Base-by-base conservation (phyloP, 2,329 filamentous ascomycete species). In the Xylaria sp. region DNA sequence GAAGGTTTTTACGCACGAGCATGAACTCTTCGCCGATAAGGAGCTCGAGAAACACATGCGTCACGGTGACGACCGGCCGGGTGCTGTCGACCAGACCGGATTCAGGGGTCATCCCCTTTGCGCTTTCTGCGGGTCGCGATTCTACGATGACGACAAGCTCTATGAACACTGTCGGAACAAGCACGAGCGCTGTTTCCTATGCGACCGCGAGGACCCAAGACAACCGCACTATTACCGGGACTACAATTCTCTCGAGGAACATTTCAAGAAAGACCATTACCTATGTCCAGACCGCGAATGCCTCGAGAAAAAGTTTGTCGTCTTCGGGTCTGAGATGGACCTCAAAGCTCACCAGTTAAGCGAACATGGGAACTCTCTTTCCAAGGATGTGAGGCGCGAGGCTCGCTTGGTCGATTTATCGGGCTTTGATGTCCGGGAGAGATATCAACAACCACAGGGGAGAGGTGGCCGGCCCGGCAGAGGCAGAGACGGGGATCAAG, bases 1-100 rank as follows among this genome's bases (percentile, higher is more conserved):
- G 82, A 98, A 97, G 78, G 94, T 98, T 41, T 99, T 99, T 76
- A 98, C 96, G 0, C 96, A 99, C 81, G 96, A 99, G 81, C 96
- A 99, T 79, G 93, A 97, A 71, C 86, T 99, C 1, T 98, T 98
- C 79, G 91, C 92, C 0, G 87, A 90, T 70, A 88, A 90, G 71
- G 93, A 95, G 74, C 85, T 98, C 59, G 90, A 92, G 74, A 92
- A 89, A 76, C 96, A 99, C 80, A 97, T 98, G 86, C 92, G 89
- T 71, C 90, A 91, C 71, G 96, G 96, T 67, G 96, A 99, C 77
- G 93, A 98, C 79, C 91, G 91, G 72, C 94, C 95, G 3, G 95
- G 96, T 41, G 92, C 94, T 0, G 85, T 92, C 46, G 93, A 98
- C 75, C 96, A 98, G 83, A 98, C 93, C 33, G 96, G 96, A 0